These are phyloP conservation scores for Apophysomyces variabilis DNA, from an alignment of 371 early-diverging fungal species.

Conservation along the genomic window DNA sequence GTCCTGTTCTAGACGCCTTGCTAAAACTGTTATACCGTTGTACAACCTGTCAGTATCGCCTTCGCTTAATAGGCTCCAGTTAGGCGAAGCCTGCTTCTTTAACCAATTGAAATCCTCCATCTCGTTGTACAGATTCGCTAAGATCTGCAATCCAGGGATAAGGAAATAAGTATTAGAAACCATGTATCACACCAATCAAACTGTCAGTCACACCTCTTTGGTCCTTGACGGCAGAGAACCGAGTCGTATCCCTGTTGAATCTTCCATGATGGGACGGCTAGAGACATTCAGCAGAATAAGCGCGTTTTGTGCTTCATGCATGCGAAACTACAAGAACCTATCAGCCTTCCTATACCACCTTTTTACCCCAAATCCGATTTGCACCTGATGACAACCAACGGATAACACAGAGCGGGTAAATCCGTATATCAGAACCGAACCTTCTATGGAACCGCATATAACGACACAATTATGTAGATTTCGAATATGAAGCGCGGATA, in stretches of 20 bases:
- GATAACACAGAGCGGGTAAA: slow-evolving; percentile 61
- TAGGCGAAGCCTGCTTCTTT: slow-evolving; percentile 74
- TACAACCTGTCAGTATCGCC: not conserved
- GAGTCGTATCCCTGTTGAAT: slow-evolving; percentile 63
- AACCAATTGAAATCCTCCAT: slow-evolving; percentile 91
- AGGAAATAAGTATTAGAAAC: not conserved
- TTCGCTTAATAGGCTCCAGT: slow-evolving; percentile 55
- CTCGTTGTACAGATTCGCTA: slow-evolving; percentile 53
- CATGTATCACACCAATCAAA: not conserved
- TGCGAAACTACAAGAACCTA: slow-evolving; percentile 61
- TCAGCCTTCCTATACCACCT: not conserved
- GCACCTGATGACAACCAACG: slow-evolving; percentile 72
- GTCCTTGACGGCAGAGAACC: slow-evolving; percentile 24
- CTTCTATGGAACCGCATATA: slow-evolving; percentile 65
- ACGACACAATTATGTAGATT: slow-evolving; percentile 65
- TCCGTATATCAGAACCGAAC: slow-evolving; percentile 72
- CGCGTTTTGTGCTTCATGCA: slow-evolving; percentile 72
- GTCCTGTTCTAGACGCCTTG: slow-evolving; percentile 7
- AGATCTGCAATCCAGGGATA: not conserved
- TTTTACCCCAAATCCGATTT: not conserved
- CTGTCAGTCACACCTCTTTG: not conserved
- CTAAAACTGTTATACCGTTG: not conserved
- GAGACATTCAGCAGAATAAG: slow-evolving; percentile 68
- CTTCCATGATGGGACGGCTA: slow-evolving; percentile 85
- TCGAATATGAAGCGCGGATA: slow-evolving; percentile 73